phyloP scores from a whole-genome alignment of 257 asterid species.

The Buddleja alternifolia region DNA sequence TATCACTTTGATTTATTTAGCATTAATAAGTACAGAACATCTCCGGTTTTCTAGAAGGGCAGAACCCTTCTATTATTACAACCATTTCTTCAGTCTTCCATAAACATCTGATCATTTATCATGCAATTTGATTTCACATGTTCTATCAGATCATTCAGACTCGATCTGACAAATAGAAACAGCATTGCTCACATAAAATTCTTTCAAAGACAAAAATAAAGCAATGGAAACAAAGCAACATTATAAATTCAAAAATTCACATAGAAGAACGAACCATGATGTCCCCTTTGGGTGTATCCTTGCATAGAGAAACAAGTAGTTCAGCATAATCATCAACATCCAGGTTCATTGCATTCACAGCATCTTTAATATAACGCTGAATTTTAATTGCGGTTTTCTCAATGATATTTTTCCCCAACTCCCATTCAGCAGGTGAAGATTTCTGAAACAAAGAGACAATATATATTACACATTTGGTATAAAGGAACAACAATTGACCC shows the following conservation, averaged over 20 bases:
- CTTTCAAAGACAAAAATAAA: neutral
- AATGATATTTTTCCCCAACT: conserved; percentile 41
- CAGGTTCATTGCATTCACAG: conserved; percentile 37
- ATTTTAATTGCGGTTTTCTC: conserved; percentile 39
- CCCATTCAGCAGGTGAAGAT: conserved; percentile 38
- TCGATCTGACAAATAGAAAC: neutral
- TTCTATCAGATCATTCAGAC: neutral
- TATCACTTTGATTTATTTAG: neutral
- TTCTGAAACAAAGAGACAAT: conserved; percentile 36
- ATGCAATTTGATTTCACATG: conserved; percentile 6
- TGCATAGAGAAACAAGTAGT: conserved; percentile 37
- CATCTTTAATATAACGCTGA: conserved; percentile 34
- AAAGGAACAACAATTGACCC: conserved; percentile 1
- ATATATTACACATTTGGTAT: neutral
- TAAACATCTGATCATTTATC: neutral
- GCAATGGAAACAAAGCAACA: conserved; percentile 1
- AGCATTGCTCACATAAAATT: neutral
- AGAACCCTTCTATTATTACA: neutral
- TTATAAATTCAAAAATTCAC: neutral
- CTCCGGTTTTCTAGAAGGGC: neutral
- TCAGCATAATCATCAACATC: conserved; percentile 35
- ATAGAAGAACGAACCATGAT: conserved; percentile 42
- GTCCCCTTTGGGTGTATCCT: conserved; percentile 33
- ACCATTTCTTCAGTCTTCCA: neutral
- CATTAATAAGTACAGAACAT: neutral